These are phyloP conservation scores for Exserohilum rostratum DNA, from an alignment of 2,329 filamentous ascomycete species.

Conservation along the genomic window DNA sequence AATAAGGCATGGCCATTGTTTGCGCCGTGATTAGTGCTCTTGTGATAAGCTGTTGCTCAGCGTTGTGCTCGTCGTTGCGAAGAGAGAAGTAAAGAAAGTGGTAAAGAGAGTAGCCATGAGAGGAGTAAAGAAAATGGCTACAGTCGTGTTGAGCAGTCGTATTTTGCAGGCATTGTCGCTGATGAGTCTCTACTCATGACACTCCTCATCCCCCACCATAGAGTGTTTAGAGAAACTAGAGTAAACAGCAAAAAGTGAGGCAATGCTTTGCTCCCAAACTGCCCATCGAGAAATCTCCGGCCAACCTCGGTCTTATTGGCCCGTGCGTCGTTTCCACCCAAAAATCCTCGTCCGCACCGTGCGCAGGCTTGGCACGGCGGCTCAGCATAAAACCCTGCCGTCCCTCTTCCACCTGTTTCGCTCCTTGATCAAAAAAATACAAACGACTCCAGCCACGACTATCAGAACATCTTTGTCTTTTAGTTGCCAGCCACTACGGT, in stretches of 20 bases:
- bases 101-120: too few species aligned
- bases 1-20: neutral
- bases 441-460: conserved; percentile 73
- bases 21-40: too few species aligned
- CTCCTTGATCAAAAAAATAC: conserved; percentile 64
- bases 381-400: conserved; percentile 32
- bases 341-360: neutral
- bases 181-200: neutral
- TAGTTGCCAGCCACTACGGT: conserved; percentile 70
- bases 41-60: neutral
- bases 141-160: neutral
- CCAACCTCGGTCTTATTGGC: neutral
- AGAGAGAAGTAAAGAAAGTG: too few species aligned
- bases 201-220: too few species aligned
- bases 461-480: conserved; percentile 60
- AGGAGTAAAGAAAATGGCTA: neutral
- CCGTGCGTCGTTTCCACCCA: neutral
- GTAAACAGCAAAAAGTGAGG: neutral
- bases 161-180: neutral
- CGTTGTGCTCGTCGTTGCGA: neutral
- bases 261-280: neutral
- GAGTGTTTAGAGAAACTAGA: neutral
- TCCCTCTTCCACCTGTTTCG: conserved; percentile 48
- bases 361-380: conserved; percentile 10
- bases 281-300: neutral